phyloP scores from a whole-genome alignment of 495 filamentous ascomycete species.

The Lepidopterella palustris region DNA sequence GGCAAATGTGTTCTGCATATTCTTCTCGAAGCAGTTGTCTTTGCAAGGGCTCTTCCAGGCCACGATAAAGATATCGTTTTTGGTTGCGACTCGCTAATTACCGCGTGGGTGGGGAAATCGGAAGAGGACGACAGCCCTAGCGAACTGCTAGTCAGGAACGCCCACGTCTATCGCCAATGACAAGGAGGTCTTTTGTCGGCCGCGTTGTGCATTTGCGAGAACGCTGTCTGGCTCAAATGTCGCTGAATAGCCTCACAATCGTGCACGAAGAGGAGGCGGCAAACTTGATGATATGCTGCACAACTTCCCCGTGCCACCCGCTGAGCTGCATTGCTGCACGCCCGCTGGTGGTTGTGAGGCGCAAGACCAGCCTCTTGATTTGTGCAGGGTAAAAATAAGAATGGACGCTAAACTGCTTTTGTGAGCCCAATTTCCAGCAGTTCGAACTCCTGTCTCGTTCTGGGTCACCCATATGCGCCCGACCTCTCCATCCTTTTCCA shows the following conservation, averaged over 20 bases:
- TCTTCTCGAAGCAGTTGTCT: neutral
- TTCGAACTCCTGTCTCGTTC: constrained; percentile 17
- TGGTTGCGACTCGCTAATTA: neutral
- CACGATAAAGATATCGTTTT: neutral
- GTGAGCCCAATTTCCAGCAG: constrained; percentile 10
- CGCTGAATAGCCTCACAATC: too few species aligned
- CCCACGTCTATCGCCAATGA: too few species aligned
- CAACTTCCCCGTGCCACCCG: neutral
- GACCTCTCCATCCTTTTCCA: constrained; percentile 7
- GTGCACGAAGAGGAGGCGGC: too few species aligned
- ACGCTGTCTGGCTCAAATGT: too few species aligned
- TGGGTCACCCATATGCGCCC: constrained; percentile 11
- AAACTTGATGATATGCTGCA: neutral
- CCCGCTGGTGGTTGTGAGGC: neutral
- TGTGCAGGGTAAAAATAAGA: neutral
- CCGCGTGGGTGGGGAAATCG: too few species aligned
- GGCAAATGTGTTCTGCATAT: neutral
- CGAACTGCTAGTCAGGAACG: neutral
- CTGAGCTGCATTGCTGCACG: neutral
- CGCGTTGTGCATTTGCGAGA: too few species aligned
- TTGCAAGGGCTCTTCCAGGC: neutral
- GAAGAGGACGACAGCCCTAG: too few species aligned
- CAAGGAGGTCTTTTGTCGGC: neutral
- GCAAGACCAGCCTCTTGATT: neutral
- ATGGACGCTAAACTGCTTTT: constrained; percentile 5